These are phyloP conservation scores for Talaromyces sp. DNA, from an alignment of 2,329 filamentous ascomycete species.

Conservation along the genomic window DNA sequence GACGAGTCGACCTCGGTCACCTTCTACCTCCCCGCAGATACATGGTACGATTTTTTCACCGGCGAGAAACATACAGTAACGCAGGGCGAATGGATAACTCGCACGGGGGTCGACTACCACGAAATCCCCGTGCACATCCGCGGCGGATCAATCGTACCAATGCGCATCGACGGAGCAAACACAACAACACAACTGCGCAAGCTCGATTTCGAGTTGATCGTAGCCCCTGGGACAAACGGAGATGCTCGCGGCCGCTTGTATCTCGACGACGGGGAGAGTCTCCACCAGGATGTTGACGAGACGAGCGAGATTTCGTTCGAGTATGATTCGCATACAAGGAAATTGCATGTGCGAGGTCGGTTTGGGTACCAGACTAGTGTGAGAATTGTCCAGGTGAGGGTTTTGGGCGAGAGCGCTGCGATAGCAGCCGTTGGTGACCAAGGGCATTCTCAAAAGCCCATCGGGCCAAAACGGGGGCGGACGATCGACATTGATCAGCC, in stretches of 20 bases:
- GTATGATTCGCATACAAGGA: slow-evolving; percentile 53
- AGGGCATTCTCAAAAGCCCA: neutral
- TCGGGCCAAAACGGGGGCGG: neutral
- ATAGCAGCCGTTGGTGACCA: neutral
- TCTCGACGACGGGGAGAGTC: slow-evolving; percentile 10
- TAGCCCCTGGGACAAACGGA: slow-evolving; percentile 52
- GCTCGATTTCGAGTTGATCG: slow-evolving; percentile 65
- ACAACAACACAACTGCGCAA: slow-evolving; percentile 58
- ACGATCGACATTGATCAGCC: neutral
- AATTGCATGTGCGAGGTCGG: slow-evolving; percentile 25
- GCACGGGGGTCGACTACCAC: slow-evolving; percentile 44
- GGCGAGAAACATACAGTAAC: neutral
- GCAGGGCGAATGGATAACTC: slow-evolving; percentile 37
- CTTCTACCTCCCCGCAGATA: slow-evolving; percentile 54
- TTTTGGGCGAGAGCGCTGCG: slow-evolving; percentile 22
- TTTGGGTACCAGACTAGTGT: slow-evolving; percentile 25
- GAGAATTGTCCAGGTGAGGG: slow-evolving; percentile 27
- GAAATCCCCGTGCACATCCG: slow-evolving; percentile 61
- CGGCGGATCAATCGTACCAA: slow-evolving; percentile 56
- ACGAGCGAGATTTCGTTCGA: slow-evolving; percentile 55
- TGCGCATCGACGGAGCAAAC: slow-evolving; percentile 50
- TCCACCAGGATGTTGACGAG: slow-evolving; percentile 1
- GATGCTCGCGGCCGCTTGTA: slow-evolving; percentile 5
- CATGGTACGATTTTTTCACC: slow-evolving; percentile 60
- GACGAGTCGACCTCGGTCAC: slow-evolving; percentile 50